Percentiles rank a stretch among this genome's conserved stretches.
These are phyloP conservation scores for Apiotrichum akiyoshidainum DNA, from an alignment of 1,284 basidiomycete genomes.

Conservation along the genomic window DNA sequence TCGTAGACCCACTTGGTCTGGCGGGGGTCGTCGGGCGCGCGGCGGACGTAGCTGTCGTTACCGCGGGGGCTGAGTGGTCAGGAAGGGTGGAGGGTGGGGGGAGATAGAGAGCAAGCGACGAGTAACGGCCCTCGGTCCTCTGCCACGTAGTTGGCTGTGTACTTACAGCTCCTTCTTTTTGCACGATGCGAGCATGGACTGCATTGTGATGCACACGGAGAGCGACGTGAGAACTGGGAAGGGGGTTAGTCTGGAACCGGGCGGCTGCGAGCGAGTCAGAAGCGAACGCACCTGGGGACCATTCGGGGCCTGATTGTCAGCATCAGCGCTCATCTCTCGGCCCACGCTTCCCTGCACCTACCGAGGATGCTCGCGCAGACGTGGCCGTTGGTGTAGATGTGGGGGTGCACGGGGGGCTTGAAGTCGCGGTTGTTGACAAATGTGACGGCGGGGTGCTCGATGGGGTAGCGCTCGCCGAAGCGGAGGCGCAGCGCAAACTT, in stretches of 20 bases:
- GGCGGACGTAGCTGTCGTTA: constrained; percentile 47
- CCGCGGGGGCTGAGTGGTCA: constrained; percentile 41
- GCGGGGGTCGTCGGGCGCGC: constrained; percentile 48
- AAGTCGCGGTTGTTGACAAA: constrained; percentile 20
- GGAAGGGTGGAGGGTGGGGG: background rate
- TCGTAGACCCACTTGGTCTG: constrained; percentile 47
- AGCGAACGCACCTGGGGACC: constrained; percentile 46
- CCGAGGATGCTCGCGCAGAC: constrained; percentile 51
- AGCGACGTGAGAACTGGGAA: constrained; percentile 48
- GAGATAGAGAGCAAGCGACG: too few species aligned
- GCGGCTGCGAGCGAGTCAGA: background rate
- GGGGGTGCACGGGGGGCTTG: constrained; percentile 48
- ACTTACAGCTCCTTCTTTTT: constrained; percentile 47
- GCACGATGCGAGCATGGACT: constrained; percentile 52
- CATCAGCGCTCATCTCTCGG: background rate
- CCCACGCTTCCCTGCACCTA: constrained; percentile 4
- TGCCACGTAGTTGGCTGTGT: background rate
- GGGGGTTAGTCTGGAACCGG: background rate
- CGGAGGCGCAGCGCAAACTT: constrained; percentile 43
- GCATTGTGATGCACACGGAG: constrained; percentile 51
- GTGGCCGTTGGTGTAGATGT: constrained; percentile 51
- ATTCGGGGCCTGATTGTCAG: constrained; percentile 39
- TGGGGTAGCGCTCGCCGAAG: constrained; percentile 47
- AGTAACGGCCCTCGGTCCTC: too few species aligned
- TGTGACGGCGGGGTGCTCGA: constrained; percentile 45